These are phyloP conservation scores for Sistotremastrum suecicum DNA, from an alignment of 768 basidiomycete species.

Conservation along the genomic window DNA sequence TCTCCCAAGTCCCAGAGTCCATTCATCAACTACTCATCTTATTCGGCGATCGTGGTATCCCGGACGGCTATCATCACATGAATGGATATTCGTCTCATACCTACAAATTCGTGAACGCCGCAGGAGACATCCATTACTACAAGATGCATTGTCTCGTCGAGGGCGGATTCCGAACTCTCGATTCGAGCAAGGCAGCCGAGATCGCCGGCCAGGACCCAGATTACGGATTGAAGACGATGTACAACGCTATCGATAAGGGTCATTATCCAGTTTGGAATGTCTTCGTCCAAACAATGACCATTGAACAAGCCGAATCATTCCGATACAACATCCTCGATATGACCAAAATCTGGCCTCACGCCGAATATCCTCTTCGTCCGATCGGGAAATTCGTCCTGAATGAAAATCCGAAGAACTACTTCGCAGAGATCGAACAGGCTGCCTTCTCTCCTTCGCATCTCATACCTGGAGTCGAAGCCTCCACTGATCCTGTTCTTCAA, in stretches of 20 bases:
- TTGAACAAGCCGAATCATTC: too few species aligned
- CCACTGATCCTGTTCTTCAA: slow-evolving; percentile 45
- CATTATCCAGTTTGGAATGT: slow-evolving; percentile 11
- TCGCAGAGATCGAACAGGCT: slow-evolving; percentile 26
- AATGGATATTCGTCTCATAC: too few species aligned
- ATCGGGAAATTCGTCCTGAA: slow-evolving; percentile 19
- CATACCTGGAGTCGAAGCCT: slow-evolving; percentile 32
- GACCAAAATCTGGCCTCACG: slow-evolving; percentile 16
- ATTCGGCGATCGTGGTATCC: too few species aligned
- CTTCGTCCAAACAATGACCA: too few species aligned
- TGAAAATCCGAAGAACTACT: slow-evolving; percentile 16
- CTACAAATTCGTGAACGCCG: too few species aligned
- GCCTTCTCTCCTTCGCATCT: slow-evolving; percentile 38
- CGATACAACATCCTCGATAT: slow-evolving; percentile 10
- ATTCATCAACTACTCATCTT: too few species aligned
- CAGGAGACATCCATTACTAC: too few species aligned
- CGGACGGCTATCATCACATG: too few species aligned
- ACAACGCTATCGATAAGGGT: slow-evolving; percentile 22
- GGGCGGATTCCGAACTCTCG: too few species aligned
- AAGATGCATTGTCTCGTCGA: too few species aligned
- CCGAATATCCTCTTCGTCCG: slow-evolving; percentile 21
- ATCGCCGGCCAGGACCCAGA: slow-evolving; percentile 19
- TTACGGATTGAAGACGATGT: slow-evolving; percentile 22
- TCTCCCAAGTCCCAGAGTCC: too few species aligned
- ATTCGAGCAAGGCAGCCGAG: slow-evolving; percentile 14